phyloP scores from a whole-genome alignment of 1,139 yeast genomes.

The Debaryomyces subglobosus region DNA sequence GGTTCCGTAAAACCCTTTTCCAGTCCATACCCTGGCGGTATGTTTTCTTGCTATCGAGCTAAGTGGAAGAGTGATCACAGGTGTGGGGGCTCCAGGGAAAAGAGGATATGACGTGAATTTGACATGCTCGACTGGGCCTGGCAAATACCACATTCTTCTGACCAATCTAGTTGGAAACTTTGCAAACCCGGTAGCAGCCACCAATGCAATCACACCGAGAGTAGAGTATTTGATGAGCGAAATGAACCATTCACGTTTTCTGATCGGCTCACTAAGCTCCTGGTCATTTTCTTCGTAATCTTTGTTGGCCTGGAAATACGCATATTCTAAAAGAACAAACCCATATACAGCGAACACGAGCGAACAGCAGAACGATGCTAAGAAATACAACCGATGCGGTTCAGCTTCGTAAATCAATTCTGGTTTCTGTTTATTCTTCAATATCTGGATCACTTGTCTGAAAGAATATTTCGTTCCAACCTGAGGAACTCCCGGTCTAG shows the following conservation, averaged over 20 bases:
- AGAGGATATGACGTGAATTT: constrained; percentile 74
- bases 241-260: constrained; percentile 43
- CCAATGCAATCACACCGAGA: constrained; percentile 42
- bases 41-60: constrained; percentile 57
- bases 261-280: constrained; percentile 37
- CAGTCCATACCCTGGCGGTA: constrained; percentile 76
- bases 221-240: constrained; percentile 32
- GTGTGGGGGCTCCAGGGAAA: constrained; percentile 76
- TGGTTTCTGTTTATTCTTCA: constrained; percentile 60
- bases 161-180: constrained; percentile 67
- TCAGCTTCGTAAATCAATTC: constrained; percentile 83
- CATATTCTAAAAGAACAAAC: constrained; percentile 60
- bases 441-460: constrained; percentile 63
- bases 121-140: constrained; percentile 57
- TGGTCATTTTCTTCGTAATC: constrained; percentile 62
- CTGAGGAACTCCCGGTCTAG: constrained; percentile 74
- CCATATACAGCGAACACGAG: constrained; percentile 71
- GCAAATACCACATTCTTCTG: constrained; percentile 77
- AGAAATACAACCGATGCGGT: constrained; percentile 76
- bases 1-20: constrained; percentile 85
- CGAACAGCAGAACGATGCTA: constrained; percentile 70
- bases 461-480: constrained; percentile 61
- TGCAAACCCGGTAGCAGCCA: constrained; percentile 49
- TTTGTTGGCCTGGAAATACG: constrained; percentile 55
- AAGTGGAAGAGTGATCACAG: constrained; percentile 70